Conservation (phyloP, 352 stramenopile species). For the Globisporangium camurandrum region DNA sequence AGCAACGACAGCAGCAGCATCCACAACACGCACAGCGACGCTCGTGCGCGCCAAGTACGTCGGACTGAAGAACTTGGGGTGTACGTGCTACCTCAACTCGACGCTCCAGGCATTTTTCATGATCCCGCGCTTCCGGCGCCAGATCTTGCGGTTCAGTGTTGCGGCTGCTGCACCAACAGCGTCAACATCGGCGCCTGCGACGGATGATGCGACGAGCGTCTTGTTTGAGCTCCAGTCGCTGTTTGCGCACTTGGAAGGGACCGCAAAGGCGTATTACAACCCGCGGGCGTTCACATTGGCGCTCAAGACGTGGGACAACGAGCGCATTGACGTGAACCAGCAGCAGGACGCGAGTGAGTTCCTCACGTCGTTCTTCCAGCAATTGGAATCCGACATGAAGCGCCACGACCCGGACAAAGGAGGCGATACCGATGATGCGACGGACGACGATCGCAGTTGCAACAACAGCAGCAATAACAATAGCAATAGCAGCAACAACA, state of each 20-base stretch:
- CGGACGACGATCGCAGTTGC: no score
- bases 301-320: constrained; percentile 86
- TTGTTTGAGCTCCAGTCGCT: constrained; percentile 87
- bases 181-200: not conserved
- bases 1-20: constrained; percentile 19
- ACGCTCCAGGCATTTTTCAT: constrained; percentile 95
- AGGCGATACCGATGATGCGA: constrained; percentile 21
- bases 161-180: not conserved
- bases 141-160: constrained; percentile 61
- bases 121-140: constrained; percentile 85
- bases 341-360: constrained; percentile 93
- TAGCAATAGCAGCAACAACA: constrained; percentile 54
- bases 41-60: constrained; percentile 78
- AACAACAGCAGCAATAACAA: constrained; percentile 23
- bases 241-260: constrained; percentile 86
- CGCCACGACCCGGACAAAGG: no score
- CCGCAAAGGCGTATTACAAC: constrained; percentile 82
- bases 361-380: constrained; percentile 90
- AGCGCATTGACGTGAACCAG: constrained; percentile 83
- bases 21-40: not conserved
- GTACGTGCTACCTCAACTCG: constrained; percentile 95
- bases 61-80: constrained; percentile 92
- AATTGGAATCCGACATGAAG: constrained; percentile 89
- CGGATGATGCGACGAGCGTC: constrained; percentile 23
- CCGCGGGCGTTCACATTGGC: constrained; percentile 65